Percentiles rank a stretch among this genome's conserved stretches.
phyloP scores from a whole-genome alignment of 495 filamentous ascomycete species.

The Podospora comata region DNA sequence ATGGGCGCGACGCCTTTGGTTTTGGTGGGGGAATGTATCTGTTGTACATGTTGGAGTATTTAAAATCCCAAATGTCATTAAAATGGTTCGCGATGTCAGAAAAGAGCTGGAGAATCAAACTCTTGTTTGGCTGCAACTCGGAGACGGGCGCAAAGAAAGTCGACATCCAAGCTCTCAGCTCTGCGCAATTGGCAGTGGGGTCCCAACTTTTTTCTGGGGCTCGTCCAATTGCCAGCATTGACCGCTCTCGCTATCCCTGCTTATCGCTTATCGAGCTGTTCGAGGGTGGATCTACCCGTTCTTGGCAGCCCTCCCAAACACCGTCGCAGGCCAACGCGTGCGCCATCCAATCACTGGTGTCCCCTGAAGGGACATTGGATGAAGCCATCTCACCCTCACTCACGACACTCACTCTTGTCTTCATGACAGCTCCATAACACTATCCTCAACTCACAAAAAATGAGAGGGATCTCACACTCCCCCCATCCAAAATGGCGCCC shows the following conservation, averaged over 20 bases:
- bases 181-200: constrained; percentile 11
- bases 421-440: not conserved
- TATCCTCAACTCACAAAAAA: not conserved
- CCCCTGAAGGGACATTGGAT: not conserved
- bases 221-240: constrained; percentile 9
- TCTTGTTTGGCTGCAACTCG: not conserved
- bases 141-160: constrained; percentile 6
- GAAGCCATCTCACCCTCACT: not conserved
- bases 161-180: not conserved
- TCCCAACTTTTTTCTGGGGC: constrained; percentile 20
- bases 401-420: not conserved
- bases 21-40: constrained; percentile 44
- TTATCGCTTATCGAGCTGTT: constrained; percentile 27
- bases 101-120: not conserved
- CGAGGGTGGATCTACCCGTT: not conserved
- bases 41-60: constrained; percentile 34
- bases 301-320: not conserved
- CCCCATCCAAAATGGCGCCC: constrained; percentile 46
- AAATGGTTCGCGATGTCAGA: not conserved
- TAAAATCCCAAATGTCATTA: not conserved
- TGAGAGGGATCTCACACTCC: not conserved
- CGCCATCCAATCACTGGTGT: not conserved
- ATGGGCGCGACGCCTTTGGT: constrained; percentile 4
- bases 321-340: not conserved
- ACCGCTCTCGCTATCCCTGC: constrained; percentile 22